Conservation (phyloP, 1,284 basidiomycete species). For the Laetiporus sulphureus region DNA sequence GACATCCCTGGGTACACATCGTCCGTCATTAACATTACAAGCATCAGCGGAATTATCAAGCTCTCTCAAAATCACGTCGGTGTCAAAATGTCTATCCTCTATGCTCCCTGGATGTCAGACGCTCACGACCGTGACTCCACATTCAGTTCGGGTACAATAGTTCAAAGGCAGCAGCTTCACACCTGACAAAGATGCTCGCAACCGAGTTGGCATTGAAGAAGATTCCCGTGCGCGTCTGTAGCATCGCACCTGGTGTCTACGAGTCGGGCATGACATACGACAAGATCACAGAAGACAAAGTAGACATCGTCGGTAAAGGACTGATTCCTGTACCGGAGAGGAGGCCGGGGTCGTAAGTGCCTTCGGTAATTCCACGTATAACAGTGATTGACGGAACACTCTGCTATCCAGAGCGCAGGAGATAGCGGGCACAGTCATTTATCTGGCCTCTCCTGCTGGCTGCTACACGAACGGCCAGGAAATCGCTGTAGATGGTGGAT, state of each 20-base stretch:
- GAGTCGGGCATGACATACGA: constrained; percentile 70
- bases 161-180: constrained; percentile 68
- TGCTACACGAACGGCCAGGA: constrained; percentile 72
- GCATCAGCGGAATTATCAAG: constrained; percentile 65
- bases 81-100: constrained; percentile 5
- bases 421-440: constrained; percentile 69
- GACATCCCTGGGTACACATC: constrained; percentile 52
- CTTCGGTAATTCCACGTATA: too few species aligned
- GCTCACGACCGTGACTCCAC: constrained; percentile 1
- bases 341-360: constrained; percentile 60
- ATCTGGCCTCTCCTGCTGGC: constrained; percentile 64
- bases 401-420: constrained; percentile 47
- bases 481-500: constrained; percentile 69
- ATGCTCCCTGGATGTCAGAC: not conserved
- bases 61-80: constrained; percentile 68
- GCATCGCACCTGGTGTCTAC: constrained; percentile 69
- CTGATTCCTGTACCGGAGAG: constrained; percentile 52
- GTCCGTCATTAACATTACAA: constrained; percentile 69
- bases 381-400: too few species aligned
- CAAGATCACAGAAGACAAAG: constrained; percentile 34
- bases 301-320: constrained; percentile 41
- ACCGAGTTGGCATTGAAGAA: constrained; percentile 67
- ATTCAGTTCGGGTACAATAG: constrained; percentile 82
- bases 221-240: constrained; percentile 63
- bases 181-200: constrained; percentile 67